Evolutionary conservation across 2,329 filamentous ascomycete species (phyloP), one percentile per base, ranked within the genome.

Genomic region (Cordyceps militaris): DNA sequence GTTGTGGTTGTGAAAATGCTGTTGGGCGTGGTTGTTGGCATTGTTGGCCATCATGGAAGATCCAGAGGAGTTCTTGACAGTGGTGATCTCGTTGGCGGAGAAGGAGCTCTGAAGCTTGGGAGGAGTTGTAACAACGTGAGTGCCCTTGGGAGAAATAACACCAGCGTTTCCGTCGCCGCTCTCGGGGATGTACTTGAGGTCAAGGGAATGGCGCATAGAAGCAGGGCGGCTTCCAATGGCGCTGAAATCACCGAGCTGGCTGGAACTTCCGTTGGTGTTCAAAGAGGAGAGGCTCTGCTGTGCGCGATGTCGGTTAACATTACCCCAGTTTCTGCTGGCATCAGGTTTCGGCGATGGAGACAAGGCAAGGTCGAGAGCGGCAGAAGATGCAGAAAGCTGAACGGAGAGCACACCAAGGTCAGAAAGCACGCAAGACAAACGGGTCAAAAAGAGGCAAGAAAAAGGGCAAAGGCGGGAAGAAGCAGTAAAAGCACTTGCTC

Each of bases 31-130:
- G 60, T 80, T 81, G 69, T 83, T 83, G 59, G 78, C 74, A 61
- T 76, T 80, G 66, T 69, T 69, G 34, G 70, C 70, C 56, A 74
- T 67, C 57, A 71, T 67, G 34, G 68, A 66, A 49, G 79, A 71
- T 49, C 74, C 78, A 56, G 81, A 80, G 56, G 81, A 77, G 63
- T 79, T 87, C 80, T 94, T 96, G 67, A 91, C 78, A 8, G 91
- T 95, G 4, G 91, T 89, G 21, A 97, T 80, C 67, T 97, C 92
- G 71, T 88, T 94, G 56, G 90, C 85, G 10, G 94, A 97, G 75
- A 89, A 97, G 0, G 93, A 97, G 46, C 88, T 86, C 72, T 92
- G 89, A 59, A 96, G 73, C 76, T 89, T 91, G 30, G 87, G 84
- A 36, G 88, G 83, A 55, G 83, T 82, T 26, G 82, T 78, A 70